Percentiles rank a stretch among this genome's conserved stretches.
phyloP scores from a whole-genome alignment of 805 yeast genomes.

The Candida fluviatilis region DNA sequence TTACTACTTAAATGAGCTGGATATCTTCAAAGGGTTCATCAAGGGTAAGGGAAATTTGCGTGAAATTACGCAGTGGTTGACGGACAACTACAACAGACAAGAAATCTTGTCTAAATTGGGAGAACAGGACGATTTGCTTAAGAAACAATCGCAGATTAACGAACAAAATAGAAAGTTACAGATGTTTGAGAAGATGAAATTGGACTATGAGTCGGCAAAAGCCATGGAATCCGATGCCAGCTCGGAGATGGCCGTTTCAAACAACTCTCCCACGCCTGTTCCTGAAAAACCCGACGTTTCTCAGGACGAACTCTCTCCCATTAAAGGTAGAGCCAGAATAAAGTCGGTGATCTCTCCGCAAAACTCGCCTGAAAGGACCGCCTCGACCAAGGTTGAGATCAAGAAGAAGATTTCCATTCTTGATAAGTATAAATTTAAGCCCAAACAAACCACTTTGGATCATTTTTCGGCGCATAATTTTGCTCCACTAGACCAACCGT shows the following conservation, averaged over 20 bases:
- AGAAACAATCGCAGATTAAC: constrained; percentile 9
- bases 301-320: constrained; percentile 3
- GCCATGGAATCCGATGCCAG: constrained; percentile 5
- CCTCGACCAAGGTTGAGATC: constrained; percentile 37
- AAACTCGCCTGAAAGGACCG: constrained; percentile 8
- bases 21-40: constrained; percentile 38
- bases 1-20: constrained; percentile 37
- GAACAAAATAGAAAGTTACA: constrained; percentile 11
- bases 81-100: constrained; percentile 27
- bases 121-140: constrained; percentile 11
- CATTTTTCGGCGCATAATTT: constrained; percentile 7
- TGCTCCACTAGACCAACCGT: constrained; percentile 10
- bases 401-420: constrained; percentile 36
- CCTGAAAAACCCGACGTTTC: constrained; percentile 4
- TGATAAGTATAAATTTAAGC: constrained; percentile 36
- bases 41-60: constrained; percentile 41
- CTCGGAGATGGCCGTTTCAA: neutral
- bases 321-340: constrained; percentile 27
- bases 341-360: constrained; percentile 20
- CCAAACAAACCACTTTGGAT: constrained; percentile 28
- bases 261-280: neutral
- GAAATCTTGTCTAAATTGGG: constrained; percentile 16
- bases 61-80: constrained; percentile 35
- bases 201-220: constrained; percentile 13
- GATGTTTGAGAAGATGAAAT: constrained; percentile 11